Evolutionary conservation across 805 yeast genomes (phyloP), one percentile per base, ranked within the genome.

Genomic region (Candida adriatica): DNA sequence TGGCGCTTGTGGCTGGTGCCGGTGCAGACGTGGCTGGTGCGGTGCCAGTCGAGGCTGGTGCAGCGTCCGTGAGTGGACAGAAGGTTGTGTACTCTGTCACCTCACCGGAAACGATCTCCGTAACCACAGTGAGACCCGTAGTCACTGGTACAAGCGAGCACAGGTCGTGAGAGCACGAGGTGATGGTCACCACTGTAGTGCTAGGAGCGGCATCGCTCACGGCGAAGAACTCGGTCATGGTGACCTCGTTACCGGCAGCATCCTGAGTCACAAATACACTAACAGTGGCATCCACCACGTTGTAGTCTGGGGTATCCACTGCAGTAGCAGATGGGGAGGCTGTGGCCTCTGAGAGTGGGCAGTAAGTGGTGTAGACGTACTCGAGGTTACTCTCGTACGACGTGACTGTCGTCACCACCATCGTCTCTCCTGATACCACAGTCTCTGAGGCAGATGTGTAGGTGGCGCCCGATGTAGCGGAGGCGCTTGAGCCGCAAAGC

Each of bases 1-100:
- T 11, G 11, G 22, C 11, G 22, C 19, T 18, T 10, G n/a, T 16
- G 11, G 17, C 21, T 14, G 35, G 20, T 6, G 24, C 20, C n/a
- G 33, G 13, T n/a, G 32, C 18, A n/a, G 22, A 18, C 5, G 18
- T 17, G 15, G 24, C 4, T 18, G 18, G 16, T 18, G 27, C 34
- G 10, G 23, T 26, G 25, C 30, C 11, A n/a, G 34, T 21, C 24
- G 14, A 23, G 25, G 28, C 20, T 16, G 28, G 8, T 15, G 15
- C 14, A 15, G 27, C 27, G 9, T 20, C 26, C 10, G 36, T n/a
- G 21, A 39, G 22, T 19, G 45, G 41, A 18, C 39, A 57, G 60
- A 30, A 61, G 38, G 49, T 53, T 34, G 55, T 56, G 50, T 46
- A 65, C 51, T 39, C 25, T 6, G 48, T 35, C 17, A 26, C 27